These are phyloP conservation scores for Fagopyrum esculentum DNA, from an alignment of 148 eudicot species.

Conservation along the genomic window DNA sequence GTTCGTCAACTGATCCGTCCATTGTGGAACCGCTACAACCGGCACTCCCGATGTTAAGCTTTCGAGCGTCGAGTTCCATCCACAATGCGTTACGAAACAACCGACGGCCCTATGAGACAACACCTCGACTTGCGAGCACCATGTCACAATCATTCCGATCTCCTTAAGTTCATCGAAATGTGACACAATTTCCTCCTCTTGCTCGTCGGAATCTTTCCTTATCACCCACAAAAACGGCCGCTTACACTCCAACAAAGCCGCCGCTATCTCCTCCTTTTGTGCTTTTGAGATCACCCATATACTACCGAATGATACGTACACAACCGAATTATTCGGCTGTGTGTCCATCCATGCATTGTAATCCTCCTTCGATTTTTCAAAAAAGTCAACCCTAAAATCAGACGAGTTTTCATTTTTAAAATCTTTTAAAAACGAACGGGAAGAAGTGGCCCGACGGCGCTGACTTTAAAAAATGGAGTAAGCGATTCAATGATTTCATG, in stretches of 20 bases:
- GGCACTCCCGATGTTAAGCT: conserved; percentile 52
- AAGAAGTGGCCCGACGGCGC: conserved; percentile 49
- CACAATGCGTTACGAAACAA: conserved; percentile 62
- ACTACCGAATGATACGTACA: conserved; percentile 57
- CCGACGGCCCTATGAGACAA: conserved; percentile 43
- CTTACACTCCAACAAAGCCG: conserved; percentile 22
- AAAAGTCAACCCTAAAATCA: neutral
- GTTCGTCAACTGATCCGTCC: conserved; percentile 49
- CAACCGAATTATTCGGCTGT: conserved; percentile 35
- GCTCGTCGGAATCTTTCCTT: conserved; percentile 21
- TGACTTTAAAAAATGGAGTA: conserved; percentile 21
- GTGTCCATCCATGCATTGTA: conserved; percentile 37
- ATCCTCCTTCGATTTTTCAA: neutral
- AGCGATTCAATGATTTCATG: neutral
- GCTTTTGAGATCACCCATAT: conserved; percentile 41
- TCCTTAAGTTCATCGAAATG: neutral
- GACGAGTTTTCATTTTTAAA: conserved; percentile 16
- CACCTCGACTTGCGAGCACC: conserved; percentile 59
- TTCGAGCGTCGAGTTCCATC: conserved; percentile 68
- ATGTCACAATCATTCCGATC: conserved; percentile 45
- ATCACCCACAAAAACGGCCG: conserved; percentile 52
- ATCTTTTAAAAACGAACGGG: conserved; percentile 9
- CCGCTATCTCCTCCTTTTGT: conserved; percentile 42
- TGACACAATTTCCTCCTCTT: conserved; percentile 9
- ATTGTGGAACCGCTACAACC: conserved; percentile 50